Percentiles rank a stretch among this genome's conserved stretches.
Evolutionary conservation across 75 land plant genomes (phyloP).

Genomic region (Cunninghamia lanceolata): DNA sequence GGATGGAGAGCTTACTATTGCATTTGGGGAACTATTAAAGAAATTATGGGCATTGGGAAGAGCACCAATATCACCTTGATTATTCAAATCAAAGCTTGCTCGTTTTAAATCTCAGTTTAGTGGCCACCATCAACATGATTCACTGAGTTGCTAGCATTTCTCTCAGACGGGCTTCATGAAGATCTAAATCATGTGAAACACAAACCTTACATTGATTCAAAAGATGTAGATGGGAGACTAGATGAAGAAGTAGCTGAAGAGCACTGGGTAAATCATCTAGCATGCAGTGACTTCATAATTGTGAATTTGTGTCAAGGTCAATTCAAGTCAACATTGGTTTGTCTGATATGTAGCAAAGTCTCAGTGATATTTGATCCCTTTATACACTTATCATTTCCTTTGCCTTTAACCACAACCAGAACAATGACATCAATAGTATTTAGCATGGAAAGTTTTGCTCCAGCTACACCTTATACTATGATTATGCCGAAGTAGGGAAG

Average conservation of each 20-base stretch:
- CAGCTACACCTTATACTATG: slow-evolving; percentile 51
- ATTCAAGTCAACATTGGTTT: slow-evolving; percentile 79
- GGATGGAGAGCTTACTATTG: slow-evolving; percentile 83
- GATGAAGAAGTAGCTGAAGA: slow-evolving; percentile 25
- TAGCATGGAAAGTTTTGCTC: slow-evolving; percentile 43
- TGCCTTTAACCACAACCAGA: slow-evolving; percentile 66
- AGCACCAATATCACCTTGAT: slow-evolving; percentile 60
- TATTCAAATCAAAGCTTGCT: slow-evolving; percentile 69
- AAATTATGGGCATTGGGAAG: slow-evolving; percentile 81
- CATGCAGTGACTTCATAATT: slow-evolving; percentile 28
- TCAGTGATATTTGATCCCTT: slow-evolving; percentile 94
- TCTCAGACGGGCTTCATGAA: slow-evolving; percentile 34
- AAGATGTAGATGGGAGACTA: slow-evolving; percentile 25
- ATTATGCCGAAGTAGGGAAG: slow-evolving; percentile 63
- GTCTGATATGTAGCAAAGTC: slow-evolving; percentile 69
- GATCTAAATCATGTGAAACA: slow-evolving; percentile 27
- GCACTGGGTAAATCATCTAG: slow-evolving; percentile 20
- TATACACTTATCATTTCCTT: slow-evolving; percentile 81
- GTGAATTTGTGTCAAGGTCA: slow-evolving; percentile 48
- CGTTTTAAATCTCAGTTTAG: slow-evolving; percentile 91
- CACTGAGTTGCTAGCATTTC: slow-evolving; percentile 42
- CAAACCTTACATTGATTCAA: slow-evolving; percentile 24
- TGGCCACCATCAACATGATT: slow-evolving; percentile 94
- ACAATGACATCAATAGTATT: slow-evolving; percentile 70
- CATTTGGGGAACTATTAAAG: slow-evolving; percentile 82